Evolutionary conservation across 2,329 filamentous ascomycete species (phyloP).

Genomic region (Cercospora sp.): DNA sequence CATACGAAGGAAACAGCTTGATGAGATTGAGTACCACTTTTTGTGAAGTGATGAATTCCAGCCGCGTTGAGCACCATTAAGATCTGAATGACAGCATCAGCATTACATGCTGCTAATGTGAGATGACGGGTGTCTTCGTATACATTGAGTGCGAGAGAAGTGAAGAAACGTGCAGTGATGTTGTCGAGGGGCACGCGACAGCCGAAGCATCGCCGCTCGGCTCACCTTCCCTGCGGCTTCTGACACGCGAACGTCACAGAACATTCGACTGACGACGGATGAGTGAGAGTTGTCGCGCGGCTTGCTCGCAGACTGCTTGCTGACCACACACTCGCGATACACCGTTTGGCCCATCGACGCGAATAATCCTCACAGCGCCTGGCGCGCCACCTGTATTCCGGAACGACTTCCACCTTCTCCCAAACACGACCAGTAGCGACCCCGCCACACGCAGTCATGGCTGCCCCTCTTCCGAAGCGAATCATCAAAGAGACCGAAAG

Average conservation of each 20-base stretch:
- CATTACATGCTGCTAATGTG: too few species aligned
- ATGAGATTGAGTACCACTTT: too few species aligned
- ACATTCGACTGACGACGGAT: not conserved
- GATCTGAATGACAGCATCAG: too few species aligned
- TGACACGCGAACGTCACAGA: conserved; percentile 1
- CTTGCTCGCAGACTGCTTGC: not conserved
- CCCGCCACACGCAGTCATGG: conserved; percentile 47
- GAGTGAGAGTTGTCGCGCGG: not conserved
- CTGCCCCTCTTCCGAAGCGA: conserved; percentile 75
- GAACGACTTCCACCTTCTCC: not conserved
- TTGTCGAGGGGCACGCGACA: not conserved
- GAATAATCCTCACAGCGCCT: not conserved
- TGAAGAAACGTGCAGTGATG: too few species aligned
- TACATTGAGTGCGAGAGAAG: too few species aligned
- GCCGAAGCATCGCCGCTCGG: not conserved
- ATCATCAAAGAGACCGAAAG: conserved; percentile 99
- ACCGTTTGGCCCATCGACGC: not conserved
- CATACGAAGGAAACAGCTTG: too few species aligned
- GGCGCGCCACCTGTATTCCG: not conserved
- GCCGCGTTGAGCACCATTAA: too few species aligned
- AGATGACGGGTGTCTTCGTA: too few species aligned
- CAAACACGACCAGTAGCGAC: too few species aligned
- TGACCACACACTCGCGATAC: not conserved
- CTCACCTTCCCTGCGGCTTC: conserved; percentile 1
- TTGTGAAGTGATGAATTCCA: too few species aligned